Conservation (phyloP, 2,329 filamentous ascomycete genomes). For the Eutypella sp. region DNA sequence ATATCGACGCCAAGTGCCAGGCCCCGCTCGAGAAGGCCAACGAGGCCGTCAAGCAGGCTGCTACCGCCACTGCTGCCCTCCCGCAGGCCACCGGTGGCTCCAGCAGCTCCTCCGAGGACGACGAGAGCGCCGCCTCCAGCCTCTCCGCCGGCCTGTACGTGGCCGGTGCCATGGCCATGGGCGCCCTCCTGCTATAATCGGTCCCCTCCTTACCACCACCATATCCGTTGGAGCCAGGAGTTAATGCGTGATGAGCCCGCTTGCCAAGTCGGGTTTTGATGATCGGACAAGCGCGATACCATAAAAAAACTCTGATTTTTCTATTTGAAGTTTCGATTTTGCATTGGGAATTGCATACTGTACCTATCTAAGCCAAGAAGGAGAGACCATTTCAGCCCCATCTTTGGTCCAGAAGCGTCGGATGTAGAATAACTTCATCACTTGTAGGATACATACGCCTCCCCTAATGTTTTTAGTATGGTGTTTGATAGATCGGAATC, state of each 20-base stretch:
- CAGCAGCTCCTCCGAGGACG: slow-evolving; percentile 13
- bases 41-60: slow-evolving; percentile 26
- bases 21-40: slow-evolving; percentile 45
- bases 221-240: no score
- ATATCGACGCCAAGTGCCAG: slow-evolving; percentile 43
- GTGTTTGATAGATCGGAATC: slow-evolving; percentile 6
- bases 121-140: slow-evolving; percentile 33
- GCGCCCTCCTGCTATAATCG: slow-evolving; percentile 47
- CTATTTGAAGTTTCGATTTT: neutral
- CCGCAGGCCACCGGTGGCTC: slow-evolving; percentile 10
- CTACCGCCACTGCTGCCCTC: slow-evolving; percentile 24
- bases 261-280: neutral
- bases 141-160: slow-evolving; percentile 35
- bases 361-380: no score
- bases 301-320: neutral
- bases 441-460: slow-evolving; percentile 13
- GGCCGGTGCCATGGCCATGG: slow-evolving; percentile 42
- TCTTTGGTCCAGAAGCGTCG: no score
- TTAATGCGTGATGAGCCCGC: slow-evolving; percentile 3
- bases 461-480: slow-evolving; percentile 10
- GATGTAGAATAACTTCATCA: slow-evolving; percentile 4
- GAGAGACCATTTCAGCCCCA: no score
- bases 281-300: no score
- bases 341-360: neutral
- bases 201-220: no score